A percentile compares a stretch with the other conserved stretches of the same genome.
Conservation (phyloP, 2,329 filamentous ascomycete genomes). For the Colletotrichum sp. region DNA sequence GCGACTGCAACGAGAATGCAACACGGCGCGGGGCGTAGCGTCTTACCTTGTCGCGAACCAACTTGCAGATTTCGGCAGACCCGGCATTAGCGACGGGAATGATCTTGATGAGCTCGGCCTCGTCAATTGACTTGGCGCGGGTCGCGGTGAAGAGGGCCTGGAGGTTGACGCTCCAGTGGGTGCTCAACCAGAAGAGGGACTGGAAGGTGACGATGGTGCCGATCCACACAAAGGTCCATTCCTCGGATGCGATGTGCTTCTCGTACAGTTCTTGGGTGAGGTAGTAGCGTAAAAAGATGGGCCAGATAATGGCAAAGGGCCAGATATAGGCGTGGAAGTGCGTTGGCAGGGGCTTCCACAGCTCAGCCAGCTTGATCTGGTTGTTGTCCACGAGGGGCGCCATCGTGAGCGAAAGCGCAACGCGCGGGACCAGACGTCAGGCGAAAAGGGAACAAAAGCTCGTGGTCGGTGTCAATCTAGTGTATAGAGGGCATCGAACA, state of each 20-base stretch:
- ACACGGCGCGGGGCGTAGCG: background rate
- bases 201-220: conserved; percentile 88
- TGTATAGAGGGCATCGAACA: background rate
- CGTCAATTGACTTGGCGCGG: conserved; percentile 70
- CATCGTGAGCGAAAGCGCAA: conserved; percentile 47
- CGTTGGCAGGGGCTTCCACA: conserved; percentile 84
- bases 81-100: conserved; percentile 90
- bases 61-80: conserved; percentile 82
- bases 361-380: conserved; percentile 86
- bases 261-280: conserved; percentile 85
- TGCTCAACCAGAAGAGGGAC: conserved; percentile 90
- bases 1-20: background rate
- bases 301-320: conserved; percentile 93
- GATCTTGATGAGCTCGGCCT: conserved; percentile 89
- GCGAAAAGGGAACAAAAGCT: background rate
- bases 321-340: conserved; percentile 88
- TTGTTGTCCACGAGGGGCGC: conserved; percentile 87
- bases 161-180: conserved; percentile 95
- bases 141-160: conserved; percentile 81
- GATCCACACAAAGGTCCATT: conserved; percentile 98
- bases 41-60: conserved; percentile 70
- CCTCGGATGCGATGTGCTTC: conserved; percentile 87
- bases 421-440: background rate
- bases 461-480: background rate
- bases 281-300: conserved; percentile 87